Evolutionary conservation across 2,329 filamentous ascomycete genomes (phyloP).

Genomic region (Herpotrichia juniperi): DNA sequence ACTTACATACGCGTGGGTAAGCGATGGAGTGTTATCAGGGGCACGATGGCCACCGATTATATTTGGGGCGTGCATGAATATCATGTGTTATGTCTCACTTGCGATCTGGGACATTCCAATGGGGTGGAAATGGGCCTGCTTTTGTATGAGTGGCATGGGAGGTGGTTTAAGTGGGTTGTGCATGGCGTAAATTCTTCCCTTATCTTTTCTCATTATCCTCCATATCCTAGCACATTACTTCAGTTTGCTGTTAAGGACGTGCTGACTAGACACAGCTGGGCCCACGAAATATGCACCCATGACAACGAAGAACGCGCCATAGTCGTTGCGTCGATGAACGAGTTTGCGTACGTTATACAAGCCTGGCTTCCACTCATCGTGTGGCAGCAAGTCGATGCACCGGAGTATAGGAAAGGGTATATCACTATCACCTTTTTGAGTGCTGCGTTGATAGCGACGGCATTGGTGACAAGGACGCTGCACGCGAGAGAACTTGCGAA

Average conservation of each 20-base stretch:
- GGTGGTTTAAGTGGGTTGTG: conserved; percentile 56
- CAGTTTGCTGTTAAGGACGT: neutral
- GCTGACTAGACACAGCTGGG: conserved; percentile 48
- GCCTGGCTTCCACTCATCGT: conserved; percentile 71
- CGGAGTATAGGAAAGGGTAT: conserved; percentile 66
- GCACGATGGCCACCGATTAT: conserved; percentile 69
- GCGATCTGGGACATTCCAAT: conserved; percentile 57
- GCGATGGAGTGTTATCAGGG: conserved; percentile 65
- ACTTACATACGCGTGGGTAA: conserved; percentile 69
- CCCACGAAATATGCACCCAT: conserved; percentile 60
- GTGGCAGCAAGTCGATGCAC: conserved; percentile 69
- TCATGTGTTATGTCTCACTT: conserved; percentile 51
- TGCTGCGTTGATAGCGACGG: conserved; percentile 54
- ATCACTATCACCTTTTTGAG: conserved; percentile 50
- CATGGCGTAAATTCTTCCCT: conserved; percentile 51
- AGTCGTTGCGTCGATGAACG: conserved; percentile 70
- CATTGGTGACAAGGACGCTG: conserved; percentile 53
- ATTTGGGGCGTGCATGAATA: conserved; percentile 55
- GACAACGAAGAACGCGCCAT: conserved; percentile 71
- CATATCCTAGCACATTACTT: neutral
- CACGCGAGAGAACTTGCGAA: conserved; percentile 51
- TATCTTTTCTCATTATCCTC: neutral
- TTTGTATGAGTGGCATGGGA: conserved; percentile 58
- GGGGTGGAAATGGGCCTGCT: conserved; percentile 69
- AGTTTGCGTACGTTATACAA: conserved; percentile 72